Evolutionary conservation across 192 early-diverging fungal genomes (phyloP).

Genomic region (Hyaloraphidium curvatum): DNA sequence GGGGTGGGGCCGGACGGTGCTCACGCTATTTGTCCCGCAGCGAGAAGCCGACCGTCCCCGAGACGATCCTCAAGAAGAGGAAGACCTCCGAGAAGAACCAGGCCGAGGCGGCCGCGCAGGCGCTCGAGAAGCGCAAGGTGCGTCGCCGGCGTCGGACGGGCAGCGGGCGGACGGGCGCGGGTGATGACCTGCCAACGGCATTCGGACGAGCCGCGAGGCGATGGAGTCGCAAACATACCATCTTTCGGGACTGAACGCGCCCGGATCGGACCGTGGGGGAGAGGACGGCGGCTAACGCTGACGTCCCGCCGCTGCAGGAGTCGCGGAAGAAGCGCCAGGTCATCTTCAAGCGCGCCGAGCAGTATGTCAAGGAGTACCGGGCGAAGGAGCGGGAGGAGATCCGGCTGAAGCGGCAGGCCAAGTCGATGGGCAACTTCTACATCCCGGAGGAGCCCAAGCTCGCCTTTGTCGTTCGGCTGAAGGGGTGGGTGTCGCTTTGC

Average conservation of each 20-base stretch:
- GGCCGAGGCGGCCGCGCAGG: slow-evolving; percentile 30
- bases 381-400: slow-evolving; percentile 72
- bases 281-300: no score
- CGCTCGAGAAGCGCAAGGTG: slow-evolving; percentile 25
- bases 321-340: slow-evolving; percentile 62
- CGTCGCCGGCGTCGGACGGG: background rate
- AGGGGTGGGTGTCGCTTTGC: slow-evolving; percentile 31
- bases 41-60: slow-evolving; percentile 24
- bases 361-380: slow-evolving; percentile 96
- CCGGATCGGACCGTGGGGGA: background rate
- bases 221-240: slow-evolving; percentile 27
- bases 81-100: slow-evolving; percentile 37
- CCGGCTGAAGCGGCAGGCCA: slow-evolving; percentile 84
- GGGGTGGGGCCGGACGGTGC: no score
- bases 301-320: no score
- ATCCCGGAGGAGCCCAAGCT: slow-evolving; percentile 92
- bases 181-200: no score
- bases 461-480: slow-evolving; percentile 95
- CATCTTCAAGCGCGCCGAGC: slow-evolving; percentile 98
- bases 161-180: no score
- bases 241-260: slow-evolving; percentile 45
- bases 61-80: slow-evolving; percentile 44
- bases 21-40: no score
- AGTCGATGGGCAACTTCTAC: slow-evolving; percentile 75
- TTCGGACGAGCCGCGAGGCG: no score